Conservation (phyloP, 1,139 yeast species). For the Yamadazyma diddensiae region DNA sequence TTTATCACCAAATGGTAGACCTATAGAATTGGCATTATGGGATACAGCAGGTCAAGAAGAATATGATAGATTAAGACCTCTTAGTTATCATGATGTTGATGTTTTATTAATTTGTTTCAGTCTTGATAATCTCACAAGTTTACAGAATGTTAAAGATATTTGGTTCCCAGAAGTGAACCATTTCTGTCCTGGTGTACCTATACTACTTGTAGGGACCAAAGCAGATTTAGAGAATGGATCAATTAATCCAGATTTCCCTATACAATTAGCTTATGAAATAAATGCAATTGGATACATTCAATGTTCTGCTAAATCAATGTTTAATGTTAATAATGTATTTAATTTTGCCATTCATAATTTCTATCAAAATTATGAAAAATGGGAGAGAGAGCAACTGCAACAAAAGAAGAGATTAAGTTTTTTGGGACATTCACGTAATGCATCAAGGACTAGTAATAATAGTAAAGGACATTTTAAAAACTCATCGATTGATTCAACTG, state of each 20-base stretch:
- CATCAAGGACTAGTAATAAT: slow-evolving; percentile 19
- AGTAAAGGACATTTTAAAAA: slow-evolving; percentile 37
- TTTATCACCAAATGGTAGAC: slow-evolving; percentile 49
- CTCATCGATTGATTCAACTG: slow-evolving; percentile 34
- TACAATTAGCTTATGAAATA: slow-evolving; percentile 57
- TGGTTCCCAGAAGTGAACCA: slow-evolving; percentile 89
- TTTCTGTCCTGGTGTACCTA: slow-evolving; percentile 78
- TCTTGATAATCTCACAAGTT: slow-evolving; percentile 58
- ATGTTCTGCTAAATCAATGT: slow-evolving; percentile 72
- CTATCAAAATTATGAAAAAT: slow-evolving; percentile 31
- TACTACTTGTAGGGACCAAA: slow-evolving; percentile 76
- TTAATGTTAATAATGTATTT: slow-evolving; percentile 67
- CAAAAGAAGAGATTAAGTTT: slow-evolving; percentile 32
- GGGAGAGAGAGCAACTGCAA: slow-evolving; percentile 35
- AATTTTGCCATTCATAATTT: slow-evolving; percentile 46
- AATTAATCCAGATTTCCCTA: slow-evolving; percentile 49
- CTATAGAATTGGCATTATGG: slow-evolving; percentile 74
- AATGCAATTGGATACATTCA: slow-evolving; percentile 78
- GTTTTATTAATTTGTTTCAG: slow-evolving; percentile 74
- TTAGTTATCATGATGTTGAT: slow-evolving; percentile 81
- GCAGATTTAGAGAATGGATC: slow-evolving; percentile 48
- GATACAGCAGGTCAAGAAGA: slow-evolving; percentile 97
- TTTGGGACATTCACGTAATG: slow-evolving; percentile 26
- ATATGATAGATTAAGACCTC: slow-evolving; percentile 78
- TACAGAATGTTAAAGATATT: slow-evolving; percentile 71